A percentile compares a stretch with the other conserved stretches of the same genome.
phyloP scores from a whole-genome alignment of 2,329 filamentous ascomycete species.

The Endothia cerciana region DNA sequence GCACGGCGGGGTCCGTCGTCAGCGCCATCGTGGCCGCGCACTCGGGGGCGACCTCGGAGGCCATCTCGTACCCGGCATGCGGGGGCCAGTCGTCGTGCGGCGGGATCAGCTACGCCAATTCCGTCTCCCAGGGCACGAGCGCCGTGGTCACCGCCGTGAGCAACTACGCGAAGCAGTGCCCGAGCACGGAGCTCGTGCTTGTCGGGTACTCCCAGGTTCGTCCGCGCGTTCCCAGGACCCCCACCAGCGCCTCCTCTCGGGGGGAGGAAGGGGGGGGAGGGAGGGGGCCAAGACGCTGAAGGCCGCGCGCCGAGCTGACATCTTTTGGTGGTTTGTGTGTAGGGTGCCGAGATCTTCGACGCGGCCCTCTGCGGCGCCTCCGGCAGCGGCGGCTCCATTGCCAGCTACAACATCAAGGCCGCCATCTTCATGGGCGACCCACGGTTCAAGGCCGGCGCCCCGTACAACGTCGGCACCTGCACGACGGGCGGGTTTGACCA shows the following conservation, averaged over 20 bases:
- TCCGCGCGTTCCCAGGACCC: too few relatives aligned
- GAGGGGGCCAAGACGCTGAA: conserved; percentile 67
- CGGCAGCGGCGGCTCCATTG: conserved; percentile 47
- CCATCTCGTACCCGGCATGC: conserved; percentile 59
- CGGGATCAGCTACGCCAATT: conserved; percentile 58
- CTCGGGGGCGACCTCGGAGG: conserved; percentile 49
- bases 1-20: conserved; percentile 48
- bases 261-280: too few relatives aligned
- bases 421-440: conserved; percentile 68
- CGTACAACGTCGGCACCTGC: conserved; percentile 67
- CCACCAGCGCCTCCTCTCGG: too few relatives aligned
- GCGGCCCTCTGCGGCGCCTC: conserved; percentile 50
- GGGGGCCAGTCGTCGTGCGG: conserved; percentile 61
- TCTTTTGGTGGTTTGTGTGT: too few relatives aligned
- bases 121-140: conserved; percentile 56
- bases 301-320: conserved; percentile 31
- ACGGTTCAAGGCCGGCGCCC: conserved; percentile 55
- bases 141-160: conserved; percentile 62
- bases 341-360: conserved; percentile 57
- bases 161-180: conserved; percentile 57
- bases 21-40: conserved; percentile 49
- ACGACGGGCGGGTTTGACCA: conserved; percentile 58
- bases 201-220: conserved; percentile 68
- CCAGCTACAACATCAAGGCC: conserved; percentile 59
- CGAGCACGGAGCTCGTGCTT: conserved; percentile 60